Conservation (phyloP, 805 yeast genomes). For the Saccharomycopsis fermentans region DNA sequence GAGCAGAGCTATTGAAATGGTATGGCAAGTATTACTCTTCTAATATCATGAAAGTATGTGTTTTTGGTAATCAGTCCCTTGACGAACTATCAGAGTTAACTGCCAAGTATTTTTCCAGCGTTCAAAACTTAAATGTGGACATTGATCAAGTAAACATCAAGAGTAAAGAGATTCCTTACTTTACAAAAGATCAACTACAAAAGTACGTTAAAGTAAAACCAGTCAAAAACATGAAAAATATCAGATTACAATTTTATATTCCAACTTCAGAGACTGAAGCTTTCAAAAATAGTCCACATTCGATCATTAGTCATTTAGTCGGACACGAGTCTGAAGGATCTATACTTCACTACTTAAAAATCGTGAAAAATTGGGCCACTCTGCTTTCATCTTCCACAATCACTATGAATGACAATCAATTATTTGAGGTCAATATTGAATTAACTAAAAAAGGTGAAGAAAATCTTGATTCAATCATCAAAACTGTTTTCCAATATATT, state of each 20-base stretch:
- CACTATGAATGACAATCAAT: constrained; percentile 50
- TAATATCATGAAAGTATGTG: constrained; percentile 78
- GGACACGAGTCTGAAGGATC: constrained; percentile 95
- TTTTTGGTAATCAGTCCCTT: constrained; percentile 72
- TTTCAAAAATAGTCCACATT: constrained; percentile 63
- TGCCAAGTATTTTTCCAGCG: constrained; percentile 27
- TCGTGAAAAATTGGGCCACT: constrained; percentile 62
- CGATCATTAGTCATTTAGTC: constrained; percentile 66
- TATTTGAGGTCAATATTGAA: constrained; percentile 62
- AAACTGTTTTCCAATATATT: constrained; percentile 62
- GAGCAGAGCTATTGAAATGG: constrained; percentile 72
- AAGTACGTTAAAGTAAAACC: constrained; percentile 62
- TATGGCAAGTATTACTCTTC: constrained; percentile 68
- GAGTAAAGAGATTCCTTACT: constrained; percentile 30
- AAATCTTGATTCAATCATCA: constrained; percentile 51
- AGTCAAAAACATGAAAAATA: constrained; percentile 63
- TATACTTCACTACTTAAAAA: constrained; percentile 56
- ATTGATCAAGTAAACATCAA: constrained; percentile 1
- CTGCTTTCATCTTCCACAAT: constrained; percentile 66
- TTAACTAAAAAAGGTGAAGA: constrained; percentile 64
- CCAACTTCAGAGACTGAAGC: constrained; percentile 59
- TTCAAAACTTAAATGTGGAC: constrained; percentile 9
- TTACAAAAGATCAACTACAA: constrained; percentile 38
- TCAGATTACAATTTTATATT: constrained; percentile 59
- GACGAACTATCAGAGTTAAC: constrained; percentile 68